Evolutionary conservation across 2,329 filamentous ascomycete genomes (phyloP).

Genomic region (Zasmidium angulare): DNA sequence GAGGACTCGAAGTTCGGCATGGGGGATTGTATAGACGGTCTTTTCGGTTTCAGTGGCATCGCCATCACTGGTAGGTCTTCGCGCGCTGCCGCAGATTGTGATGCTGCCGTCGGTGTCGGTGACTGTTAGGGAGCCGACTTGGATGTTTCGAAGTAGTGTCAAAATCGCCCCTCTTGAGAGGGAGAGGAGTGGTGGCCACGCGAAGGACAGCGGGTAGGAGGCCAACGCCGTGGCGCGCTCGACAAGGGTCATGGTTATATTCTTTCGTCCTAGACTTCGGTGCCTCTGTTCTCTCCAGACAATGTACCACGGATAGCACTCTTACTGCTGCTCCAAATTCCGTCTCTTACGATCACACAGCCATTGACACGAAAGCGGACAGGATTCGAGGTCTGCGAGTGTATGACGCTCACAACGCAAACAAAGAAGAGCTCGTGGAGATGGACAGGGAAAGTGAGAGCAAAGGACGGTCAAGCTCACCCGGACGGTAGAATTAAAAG

Average conservation of each 20-base stretch:
- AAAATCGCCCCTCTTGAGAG: slow-evolving; percentile 48
- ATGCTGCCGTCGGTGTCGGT: slow-evolving; percentile 45
- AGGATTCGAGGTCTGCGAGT: background rate
- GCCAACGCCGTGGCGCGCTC: slow-evolving; percentile 42
- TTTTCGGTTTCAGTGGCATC: slow-evolving; percentile 38
- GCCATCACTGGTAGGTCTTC: slow-evolving; percentile 34
- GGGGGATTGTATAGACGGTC: slow-evolving; percentile 40
- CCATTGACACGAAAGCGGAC: background rate
- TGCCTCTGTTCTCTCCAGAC: no score
- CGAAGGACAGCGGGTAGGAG: slow-evolving; percentile 45
- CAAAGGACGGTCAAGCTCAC: no score
- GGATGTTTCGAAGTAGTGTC: slow-evolving; percentile 46
- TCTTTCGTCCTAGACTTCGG: background rate
- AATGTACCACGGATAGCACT: no score
- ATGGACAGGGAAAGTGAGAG: no score
- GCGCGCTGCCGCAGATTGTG: slow-evolving; percentile 44
- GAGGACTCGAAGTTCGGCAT: slow-evolving; percentile 60
- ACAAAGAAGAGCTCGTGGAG: background rate
- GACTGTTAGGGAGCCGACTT: slow-evolving; percentile 48
- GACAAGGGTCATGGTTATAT: slow-evolving; percentile 29
- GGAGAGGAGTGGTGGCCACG: slow-evolving; percentile 50
- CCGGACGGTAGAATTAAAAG: no score
- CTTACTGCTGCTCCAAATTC: no score
- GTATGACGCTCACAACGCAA: background rate
- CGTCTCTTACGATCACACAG: background rate